Conservation (phyloP, 2,329 filamentous ascomycete species). For the Hirsutella thompsonii region DNA sequence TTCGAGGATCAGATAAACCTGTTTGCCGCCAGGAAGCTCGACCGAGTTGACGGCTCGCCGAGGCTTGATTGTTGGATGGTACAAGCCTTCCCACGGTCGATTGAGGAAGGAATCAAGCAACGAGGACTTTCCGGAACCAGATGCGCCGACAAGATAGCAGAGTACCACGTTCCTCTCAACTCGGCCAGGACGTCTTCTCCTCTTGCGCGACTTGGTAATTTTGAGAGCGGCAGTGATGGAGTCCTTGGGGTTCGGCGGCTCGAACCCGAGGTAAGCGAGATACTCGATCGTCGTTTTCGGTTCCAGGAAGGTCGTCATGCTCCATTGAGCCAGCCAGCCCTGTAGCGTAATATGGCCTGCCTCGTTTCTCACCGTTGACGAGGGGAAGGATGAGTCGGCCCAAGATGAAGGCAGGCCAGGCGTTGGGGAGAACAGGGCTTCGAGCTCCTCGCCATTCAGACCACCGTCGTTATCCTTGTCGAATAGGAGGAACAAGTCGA, state of each 20-base stretch:
- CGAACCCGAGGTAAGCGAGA: constrained; percentile 90
- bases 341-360: constrained; percentile 91
- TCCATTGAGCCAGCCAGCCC: constrained; percentile 98
- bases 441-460: constrained; percentile 72
- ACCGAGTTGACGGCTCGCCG: constrained; percentile 92
- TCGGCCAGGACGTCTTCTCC: constrained; percentile 65
- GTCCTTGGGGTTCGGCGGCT: constrained; percentile 62
- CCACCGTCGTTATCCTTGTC: constrained; percentile 98
- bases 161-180: constrained; percentile 92
- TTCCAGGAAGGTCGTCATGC: constrained; percentile 96
- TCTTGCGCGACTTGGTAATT: constrained; percentile 82
- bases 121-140: constrained; percentile 80
- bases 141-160: constrained; percentile 80
- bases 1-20: constrained; percentile 91
- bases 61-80: constrained; percentile 90
- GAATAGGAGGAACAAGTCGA: constrained; percentile 87
- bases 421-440: constrained; percentile 81
- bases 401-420: constrained; percentile 80
- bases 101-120: constrained; percentile 86
- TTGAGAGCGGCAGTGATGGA: constrained; percentile 77
- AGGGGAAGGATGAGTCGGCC: constrained; percentile 81
- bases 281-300: constrained; percentile 94
- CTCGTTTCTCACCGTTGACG: constrained; percentile 89
- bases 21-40: constrained; percentile 87
- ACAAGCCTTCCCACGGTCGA: constrained; percentile 69